Base-by-base conservation (phyloP, 768 basidiomycete species). In the Melanogaster broomeanus region DNA sequence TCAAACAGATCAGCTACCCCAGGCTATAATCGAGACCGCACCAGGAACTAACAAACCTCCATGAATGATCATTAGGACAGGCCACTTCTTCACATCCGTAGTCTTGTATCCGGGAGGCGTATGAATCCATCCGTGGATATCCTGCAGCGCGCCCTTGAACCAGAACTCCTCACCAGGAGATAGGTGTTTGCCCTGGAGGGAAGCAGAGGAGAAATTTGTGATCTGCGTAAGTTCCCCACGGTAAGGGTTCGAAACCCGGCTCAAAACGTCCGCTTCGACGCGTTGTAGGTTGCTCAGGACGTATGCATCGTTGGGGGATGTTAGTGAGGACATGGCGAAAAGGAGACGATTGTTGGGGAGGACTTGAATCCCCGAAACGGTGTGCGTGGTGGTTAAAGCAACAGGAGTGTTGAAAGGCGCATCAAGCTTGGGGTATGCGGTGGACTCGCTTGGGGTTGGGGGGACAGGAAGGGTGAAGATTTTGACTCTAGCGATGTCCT, bases 61-160 rank as follows among this genome's bases (percentile, higher is more conserved):
- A 52, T 93, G 93, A 33, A 96, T 94, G 28, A 93, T 70, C 60
- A 95, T 69, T 18, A 91, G 75, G 51, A 82, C 77, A 2, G 93
- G 94, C 81, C 83, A 95, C 65, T 85, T 88, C 75, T 83, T 84
- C 63, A 69, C 74, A 50, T 85, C 80, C 11, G 79, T 80, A 45
- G 76, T 67, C 58, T 80, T 76, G 78, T 83, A 95, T 6, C 90
- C 90, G 28, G 79, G 79, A 8, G 96, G 96, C 58, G 85, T 90
- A 48, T 93, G 57, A 13, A 84, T 73, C 87, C 87, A 98, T 6
- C 92, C 93, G 40, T 97, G 94, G 15, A 98, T 84, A 27, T 81
- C 62, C 65, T 79, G 81, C 58, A 86, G 71, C 3, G 90, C 90
- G 10, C 96, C 96, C 53, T 83, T 80, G 74, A 97, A 98, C 84